Evolutionary conservation across 805 yeast genomes (phyloP).

Genomic region (Barnettozyma pratensis): DNA sequence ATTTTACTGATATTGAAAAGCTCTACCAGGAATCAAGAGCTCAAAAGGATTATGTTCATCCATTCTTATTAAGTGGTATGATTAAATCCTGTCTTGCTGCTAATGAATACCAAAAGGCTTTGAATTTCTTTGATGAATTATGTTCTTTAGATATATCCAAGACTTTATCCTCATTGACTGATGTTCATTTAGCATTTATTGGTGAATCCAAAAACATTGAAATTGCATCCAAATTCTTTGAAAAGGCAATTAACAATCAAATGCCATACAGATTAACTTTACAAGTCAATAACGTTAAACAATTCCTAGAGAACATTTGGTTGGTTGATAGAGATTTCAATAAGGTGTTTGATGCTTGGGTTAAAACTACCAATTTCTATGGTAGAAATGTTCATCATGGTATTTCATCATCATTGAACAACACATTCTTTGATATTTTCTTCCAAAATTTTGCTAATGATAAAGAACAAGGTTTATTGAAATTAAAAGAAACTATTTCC

Average conservation of each 20-base stretch:
- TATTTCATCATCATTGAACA: slow-evolving; percentile 67
- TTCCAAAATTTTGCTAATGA: slow-evolving; percentile 50
- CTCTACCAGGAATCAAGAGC: slow-evolving; percentile 44
- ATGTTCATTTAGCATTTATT: slow-evolving; percentile 72
- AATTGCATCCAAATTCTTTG: slow-evolving; percentile 70
- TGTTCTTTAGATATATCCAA: slow-evolving; percentile 42
- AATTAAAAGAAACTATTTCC: slow-evolving; percentile 51
- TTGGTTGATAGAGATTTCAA: slow-evolving; percentile 52
- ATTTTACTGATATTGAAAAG: slow-evolving; percentile 54
- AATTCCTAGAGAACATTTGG: slow-evolving; percentile 58
- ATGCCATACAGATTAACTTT: slow-evolving; percentile 69
- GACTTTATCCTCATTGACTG: slow-evolving; percentile 52
- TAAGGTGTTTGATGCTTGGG: slow-evolving; percentile 58
- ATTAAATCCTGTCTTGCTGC: slow-evolving; percentile 67
- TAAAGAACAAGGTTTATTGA: slow-evolving; percentile 47
- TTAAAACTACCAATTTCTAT: slow-evolving; percentile 52
- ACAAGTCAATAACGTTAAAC: slow-evolving; percentile 69
- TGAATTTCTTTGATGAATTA: slow-evolving; percentile 56
- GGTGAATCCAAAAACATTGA: slow-evolving; percentile 70
- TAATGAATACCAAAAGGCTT: slow-evolving; percentile 59
- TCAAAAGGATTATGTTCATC: slow-evolving; percentile 25
- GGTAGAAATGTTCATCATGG: slow-evolving; percentile 58
- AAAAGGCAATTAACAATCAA: slow-evolving; percentile 61
- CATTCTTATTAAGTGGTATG: slow-evolving; percentile 61
- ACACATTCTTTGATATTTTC: slow-evolving; percentile 61